A percentile compares a stretch with the other conserved stretches of the same genome.
Conservation (phyloP, 2,329 filamentous ascomycete genomes). For the Didymella pomorum region DNA sequence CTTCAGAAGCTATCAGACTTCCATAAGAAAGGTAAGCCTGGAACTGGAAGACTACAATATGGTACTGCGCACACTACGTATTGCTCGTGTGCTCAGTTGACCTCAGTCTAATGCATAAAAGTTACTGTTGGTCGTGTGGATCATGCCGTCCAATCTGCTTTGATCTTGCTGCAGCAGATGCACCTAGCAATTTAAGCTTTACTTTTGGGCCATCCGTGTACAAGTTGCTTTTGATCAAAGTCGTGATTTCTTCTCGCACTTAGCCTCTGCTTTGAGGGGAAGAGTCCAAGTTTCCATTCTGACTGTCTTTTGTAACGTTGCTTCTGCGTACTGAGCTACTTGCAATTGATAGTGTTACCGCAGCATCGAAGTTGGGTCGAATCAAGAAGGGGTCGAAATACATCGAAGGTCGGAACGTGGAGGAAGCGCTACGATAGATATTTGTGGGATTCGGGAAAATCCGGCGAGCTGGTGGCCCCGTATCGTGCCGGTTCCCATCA, state of each 20-base stretch:
- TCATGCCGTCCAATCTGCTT: not conserved
- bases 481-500: not conserved
- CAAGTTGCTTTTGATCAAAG: not conserved
- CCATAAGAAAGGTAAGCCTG: not conserved
- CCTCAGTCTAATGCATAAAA: not conserved
- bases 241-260: not conserved
- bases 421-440: not conserved
- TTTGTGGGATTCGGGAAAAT: not conserved
- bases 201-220: not conserved
- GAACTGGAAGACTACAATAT: too few species aligned
- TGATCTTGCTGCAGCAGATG: not conserved
- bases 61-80: too few species aligned
- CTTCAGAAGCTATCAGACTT: too few species aligned
- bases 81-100: not conserved
- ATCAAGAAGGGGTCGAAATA: not conserved
- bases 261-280: not conserved
- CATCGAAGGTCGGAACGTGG: not conserved
- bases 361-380: not conserved
- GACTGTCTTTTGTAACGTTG: not conserved
- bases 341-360: too few species aligned
- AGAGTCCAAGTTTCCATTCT: not conserved
- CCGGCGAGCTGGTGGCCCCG: not conserved
- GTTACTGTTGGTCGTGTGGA: not conserved
- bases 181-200: not conserved
- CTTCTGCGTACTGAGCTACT: not conserved